A percentile compares a stretch with the other conserved stretches of the same genome.
Conservation (phyloP, 352 stramenopile species). For the Pythium aristosporum region DNA sequence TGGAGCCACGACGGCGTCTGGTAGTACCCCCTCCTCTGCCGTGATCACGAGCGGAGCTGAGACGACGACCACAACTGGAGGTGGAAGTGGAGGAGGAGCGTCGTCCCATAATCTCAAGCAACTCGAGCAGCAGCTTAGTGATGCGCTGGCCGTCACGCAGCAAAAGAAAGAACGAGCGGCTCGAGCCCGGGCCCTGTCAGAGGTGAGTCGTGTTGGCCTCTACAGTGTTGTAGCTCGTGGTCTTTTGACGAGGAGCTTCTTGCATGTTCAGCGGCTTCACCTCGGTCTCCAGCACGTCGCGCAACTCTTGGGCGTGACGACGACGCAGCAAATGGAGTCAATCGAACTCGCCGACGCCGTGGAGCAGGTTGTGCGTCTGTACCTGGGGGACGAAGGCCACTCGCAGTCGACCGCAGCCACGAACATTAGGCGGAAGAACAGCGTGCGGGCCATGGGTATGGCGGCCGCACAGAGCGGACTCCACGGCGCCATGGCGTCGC, state of each 20-base stretch:
- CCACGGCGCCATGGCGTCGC: constrained; percentile 30
- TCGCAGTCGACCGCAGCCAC: constrained; percentile 44
- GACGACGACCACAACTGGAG: not conserved
- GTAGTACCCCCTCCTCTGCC: not conserved
- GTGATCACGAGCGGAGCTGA: not conserved
- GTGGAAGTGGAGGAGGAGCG: not conserved
- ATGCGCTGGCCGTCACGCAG: constrained; percentile 46
- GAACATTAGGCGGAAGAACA: constrained; percentile 75
- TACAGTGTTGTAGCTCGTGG: not conserved
- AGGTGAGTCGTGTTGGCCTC: constrained; percentile 30
- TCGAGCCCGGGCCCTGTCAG: constrained; percentile 55
- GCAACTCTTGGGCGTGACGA: constrained; percentile 60
- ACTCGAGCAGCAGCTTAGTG: constrained; percentile 60
- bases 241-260: not conserved
- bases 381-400: constrained; percentile 74
- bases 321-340: constrained; percentile 48
- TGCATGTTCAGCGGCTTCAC: constrained; percentile 49
- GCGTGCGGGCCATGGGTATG: constrained; percentile 48
- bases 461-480: constrained; percentile 28
- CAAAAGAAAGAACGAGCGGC: constrained; percentile 69
- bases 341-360: constrained; percentile 65
- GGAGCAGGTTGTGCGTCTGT: constrained; percentile 74
- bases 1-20: not conserved
- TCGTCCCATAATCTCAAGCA: constrained; percentile 55
- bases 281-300: constrained; percentile 77